Base-by-base conservation (phyloP, 495 filamentous ascomycete genomes). In the Tetracladium setigerum region DNA sequence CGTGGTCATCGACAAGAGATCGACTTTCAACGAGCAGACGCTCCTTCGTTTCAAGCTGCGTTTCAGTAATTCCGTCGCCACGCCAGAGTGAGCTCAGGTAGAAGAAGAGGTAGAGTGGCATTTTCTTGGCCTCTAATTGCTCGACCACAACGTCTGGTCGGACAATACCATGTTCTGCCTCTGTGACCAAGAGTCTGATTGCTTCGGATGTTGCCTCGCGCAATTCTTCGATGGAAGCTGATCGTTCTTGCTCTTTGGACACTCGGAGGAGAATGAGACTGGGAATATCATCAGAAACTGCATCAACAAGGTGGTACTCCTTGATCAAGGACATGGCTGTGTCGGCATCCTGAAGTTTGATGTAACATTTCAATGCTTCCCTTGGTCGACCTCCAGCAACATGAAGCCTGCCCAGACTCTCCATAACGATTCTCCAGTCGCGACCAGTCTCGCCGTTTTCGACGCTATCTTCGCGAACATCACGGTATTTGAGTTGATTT, bases 341-440 rank as follows among this genome's bases (percentile, higher is more conserved):
- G 50, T 96, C 89, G 1, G 86, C 92, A 70, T 97, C 87, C 59
- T 95, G 89, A 10, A 95, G 73, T 32, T 75, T 82, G 57, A 97
- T 92, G 62, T 91, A 95, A 64, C 84, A 92, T 50, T 74, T 80
- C 31, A 98, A 67, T 1, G 92, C 92, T 60, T 95, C 88, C 47
- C 81, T 73, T 43, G 84, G 82, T 37, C 86, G 83, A 1, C 86
- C 84, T 50, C 78, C 81, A 15, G 84, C 84, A 41, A 96, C 72
- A 57, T 87, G 84, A 7, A 97, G 74, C 54, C 81, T 90, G 17
- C 87, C 90, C 27, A 97, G 72, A 55, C 83, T 80, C 53, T 89
- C 83, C 62, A 83, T 83, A 15, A 97, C 71, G 40, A 89, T 84
- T 12, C 77, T 78, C 89, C 90, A 97, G 50, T 95, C 86, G 15